A percentile compares a stretch with the other conserved stretches of the same genome.
Conservation (phyloP, 2,329 filamentous ascomycete genomes). For the Parasarocladium wereldwijsianum region DNA sequence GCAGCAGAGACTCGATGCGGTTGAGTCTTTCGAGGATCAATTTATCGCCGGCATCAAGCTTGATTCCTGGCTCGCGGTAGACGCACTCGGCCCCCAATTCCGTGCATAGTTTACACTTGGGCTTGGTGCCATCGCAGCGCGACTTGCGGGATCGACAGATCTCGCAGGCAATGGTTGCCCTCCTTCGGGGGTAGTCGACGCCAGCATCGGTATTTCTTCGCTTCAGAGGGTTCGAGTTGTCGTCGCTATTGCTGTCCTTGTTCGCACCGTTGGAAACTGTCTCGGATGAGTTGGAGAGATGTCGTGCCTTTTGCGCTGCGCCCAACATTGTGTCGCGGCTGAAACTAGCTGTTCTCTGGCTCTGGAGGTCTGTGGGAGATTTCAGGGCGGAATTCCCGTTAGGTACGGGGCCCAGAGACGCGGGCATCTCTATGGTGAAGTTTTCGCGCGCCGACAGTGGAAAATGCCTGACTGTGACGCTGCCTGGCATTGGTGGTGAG, state of each 20-base stretch:
- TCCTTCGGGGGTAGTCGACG: slow-evolving; percentile 47
- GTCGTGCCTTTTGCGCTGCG: slow-evolving; percentile 36
- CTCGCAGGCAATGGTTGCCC: slow-evolving; percentile 59
- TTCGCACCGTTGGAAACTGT: slow-evolving; percentile 27
- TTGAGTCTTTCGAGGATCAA: slow-evolving; percentile 66
- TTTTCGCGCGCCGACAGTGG: slow-evolving; percentile 29
- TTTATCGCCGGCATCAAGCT: slow-evolving; percentile 76
- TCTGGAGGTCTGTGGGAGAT: slow-evolving; percentile 34
- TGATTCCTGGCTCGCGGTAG: slow-evolving; percentile 75
- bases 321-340: slow-evolving; percentile 39
- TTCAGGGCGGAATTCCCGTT: slow-evolving; percentile 30
- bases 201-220: slow-evolving; percentile 46
- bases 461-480: slow-evolving; percentile 25
- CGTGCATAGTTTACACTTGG: slow-evolving; percentile 72
- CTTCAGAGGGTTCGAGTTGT: slow-evolving; percentile 44
- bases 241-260: slow-evolving; percentile 28
- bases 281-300: slow-evolving; percentile 40
- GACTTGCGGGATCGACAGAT: slow-evolving; percentile 71
- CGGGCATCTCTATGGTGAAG: slow-evolving; percentile 33
- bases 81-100: slow-evolving; percentile 72
- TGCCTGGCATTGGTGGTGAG: slow-evolving; percentile 29
- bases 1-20: slow-evolving; percentile 66
- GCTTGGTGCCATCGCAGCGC: slow-evolving; percentile 63
- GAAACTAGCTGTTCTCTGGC: slow-evolving; percentile 23
- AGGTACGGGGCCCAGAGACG: slow-evolving; percentile 24